A percentile compares a stretch with the other conserved stretches of the same genome.
Evolutionary conservation across 306 rosid genomes (phyloP).

Genomic region (Trifolium repens): DNA sequence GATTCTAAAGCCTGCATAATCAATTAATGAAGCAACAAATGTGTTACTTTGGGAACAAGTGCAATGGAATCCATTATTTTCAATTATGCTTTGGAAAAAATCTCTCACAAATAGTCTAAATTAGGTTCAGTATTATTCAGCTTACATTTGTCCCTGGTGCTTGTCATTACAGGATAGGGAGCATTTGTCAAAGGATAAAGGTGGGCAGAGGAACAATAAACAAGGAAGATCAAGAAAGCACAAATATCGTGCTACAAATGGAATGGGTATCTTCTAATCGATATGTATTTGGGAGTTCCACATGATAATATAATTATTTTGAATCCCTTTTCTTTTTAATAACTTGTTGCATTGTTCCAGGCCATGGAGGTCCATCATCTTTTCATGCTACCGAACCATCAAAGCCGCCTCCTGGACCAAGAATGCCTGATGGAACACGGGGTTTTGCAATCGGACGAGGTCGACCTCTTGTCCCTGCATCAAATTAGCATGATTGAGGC

Average conservation of each 20-base stretch:
- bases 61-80: neutral
- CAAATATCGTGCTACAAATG: slow-evolving; percentile 71
- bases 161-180: slow-evolving; percentile 63
- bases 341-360: slow-evolving; percentile 47
- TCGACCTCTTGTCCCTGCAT: slow-evolving; percentile 58
- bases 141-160: slow-evolving; percentile 28
- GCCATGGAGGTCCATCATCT: slow-evolving; percentile 73
- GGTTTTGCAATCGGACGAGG: slow-evolving; percentile 98
- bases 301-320: neutral
- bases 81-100: neutral
- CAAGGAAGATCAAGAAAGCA: slow-evolving; percentile 68
- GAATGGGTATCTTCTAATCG: slow-evolving; percentile 61
- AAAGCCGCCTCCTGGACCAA: slow-evolving; percentile 97
- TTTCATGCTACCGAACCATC: slow-evolving; percentile 63
- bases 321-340: slow-evolving; percentile 19
- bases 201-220: slow-evolving; percentile 70
- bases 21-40: neutral
- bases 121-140: slow-evolving; percentile 10
- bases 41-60: neutral
- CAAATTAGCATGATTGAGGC: slow-evolving; percentile 47
- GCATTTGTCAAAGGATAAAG: slow-evolving; percentile 63
- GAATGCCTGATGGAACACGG: slow-evolving; percentile 96
- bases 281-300: neutral
- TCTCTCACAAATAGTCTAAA: slow-evolving; percentile 15
- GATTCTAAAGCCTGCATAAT: slow-evolving; percentile 3